Base-by-base conservation (phyloP, 2,329 filamentous ascomycete genomes). In the Nemania sp. region DNA sequence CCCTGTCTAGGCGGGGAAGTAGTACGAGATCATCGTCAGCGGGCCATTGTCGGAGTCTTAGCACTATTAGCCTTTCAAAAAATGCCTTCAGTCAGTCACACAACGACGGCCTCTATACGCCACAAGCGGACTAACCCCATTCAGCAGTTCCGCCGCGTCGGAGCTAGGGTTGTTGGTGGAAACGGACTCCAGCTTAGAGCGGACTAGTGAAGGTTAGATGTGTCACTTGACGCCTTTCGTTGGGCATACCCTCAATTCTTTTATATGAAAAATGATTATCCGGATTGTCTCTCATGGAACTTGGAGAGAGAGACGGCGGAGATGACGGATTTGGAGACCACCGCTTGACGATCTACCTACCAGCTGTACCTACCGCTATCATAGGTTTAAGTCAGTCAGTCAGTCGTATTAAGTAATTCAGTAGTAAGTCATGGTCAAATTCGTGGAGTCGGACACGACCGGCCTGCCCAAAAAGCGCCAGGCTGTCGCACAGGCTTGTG, bases 391-490 rank as follows among this genome's bases (percentile, higher is more conserved):
- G 29, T 29, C 24, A 7, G 27, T 20, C 15, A 26, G 32, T n/a
- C n/a, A n/a, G n/a, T n/a, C n/a, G n/a, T n/a, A n/a, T n/a, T n/a
- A n/a, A n/a, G n/a, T n/a, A n/a, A n/a, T n/a, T n/a, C n/a, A n/a
- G n/a, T n/a, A 51, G 18, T n/a, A 3, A 52, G 66, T 20, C 64
- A 79, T 80, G 76, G 86, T 89, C 77, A 87, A 84, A 73, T 89
- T 89, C 75, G 84, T 89, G 65, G 85, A 83, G 61, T 85, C 86
- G 13, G 85, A 89, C 76, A 80, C 81, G 5, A 80, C 80, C 26
- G 87, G 86, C 20, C 77, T 88, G 66, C 87, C 87, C 62, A 90
- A 90, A 79, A 80, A 87, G 58, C 87, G 87, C 70, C 88, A 89
- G 73, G 86, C 88, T 24, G n/a, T n/a, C n/a, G 82, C 84, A 65